Evolutionary conservation across 768 basidiomycete species (phyloP), one percentile per base, ranked within the genome.

Genomic region (Exidia glandulosa): DNA sequence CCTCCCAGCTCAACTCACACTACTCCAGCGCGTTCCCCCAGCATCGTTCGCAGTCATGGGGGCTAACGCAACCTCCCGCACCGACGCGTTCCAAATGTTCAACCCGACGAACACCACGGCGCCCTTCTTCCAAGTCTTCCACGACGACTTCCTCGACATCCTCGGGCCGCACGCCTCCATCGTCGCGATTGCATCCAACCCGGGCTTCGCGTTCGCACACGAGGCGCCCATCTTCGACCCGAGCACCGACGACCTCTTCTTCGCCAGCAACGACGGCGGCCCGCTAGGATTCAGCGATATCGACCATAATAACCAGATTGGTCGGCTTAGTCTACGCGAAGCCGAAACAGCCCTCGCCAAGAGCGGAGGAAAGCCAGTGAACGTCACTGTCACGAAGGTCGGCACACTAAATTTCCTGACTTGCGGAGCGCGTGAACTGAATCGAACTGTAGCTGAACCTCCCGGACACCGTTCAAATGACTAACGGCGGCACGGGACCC

Each of bases 191-290:
- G 82, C 82, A 0, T 77, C 79, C 7, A 81, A 83, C 60, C 77
- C 78, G 2, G 80, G 77, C 3, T 85, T 84, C 68, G 84, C 84
- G 2, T 83, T 88, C 62, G 88, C 87, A 19, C 88, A 91, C 66
- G 90, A 92, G 71, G 89, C 86, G 2, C 86, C 87, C 0, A 75
- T 90, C 2, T 88, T 83, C 69, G 73, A 81, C 32, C 72, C 82
- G 5, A 77, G 75, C n/a, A 84, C 83, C 16, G 80, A 89, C 65
- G 81, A 85, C 62, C 75, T 91, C 2, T 85, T 83, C 73, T 91
- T 91, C 66, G 76, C 80, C 4, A 85, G 84, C 70, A 87, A 83
- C 61, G 82, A 80, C 59, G 87, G 87, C 4, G 86, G 85, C 2
- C 59, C 79, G 32, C 74, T 85, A 2, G 86, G 86, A 6, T 77